Conservation (phyloP, 179 eudicot species). For the Spinacia oleracea region DNA sequence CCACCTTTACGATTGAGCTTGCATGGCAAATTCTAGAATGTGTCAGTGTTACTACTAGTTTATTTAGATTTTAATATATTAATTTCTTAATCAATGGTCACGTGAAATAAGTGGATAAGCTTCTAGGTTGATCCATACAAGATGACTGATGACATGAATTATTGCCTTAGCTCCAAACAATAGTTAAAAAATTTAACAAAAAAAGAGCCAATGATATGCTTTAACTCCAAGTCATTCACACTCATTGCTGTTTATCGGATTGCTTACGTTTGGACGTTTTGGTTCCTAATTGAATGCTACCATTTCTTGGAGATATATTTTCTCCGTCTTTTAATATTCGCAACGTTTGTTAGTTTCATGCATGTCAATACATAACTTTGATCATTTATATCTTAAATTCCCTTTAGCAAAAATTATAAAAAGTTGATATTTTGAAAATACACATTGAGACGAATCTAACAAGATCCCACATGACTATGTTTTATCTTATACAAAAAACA, state of each 20-base stretch:
- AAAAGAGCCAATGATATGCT: conserved; percentile 12
- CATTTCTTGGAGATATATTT: neutral
- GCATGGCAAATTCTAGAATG: neutral
- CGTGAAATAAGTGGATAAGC: conserved; percentile 12
- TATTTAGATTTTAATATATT: neutral
- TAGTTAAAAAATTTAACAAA: neutral
- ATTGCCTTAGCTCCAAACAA: neutral
- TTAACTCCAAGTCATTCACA: conserved; percentile 1
- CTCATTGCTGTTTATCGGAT: neutral
- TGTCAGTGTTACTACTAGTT: too few relatives aligned
- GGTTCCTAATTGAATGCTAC: neutral
- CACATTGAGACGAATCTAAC: too few relatives aligned
- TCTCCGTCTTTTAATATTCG: too few relatives aligned
- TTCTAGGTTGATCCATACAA: conserved; percentile 1
- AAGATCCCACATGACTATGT: too few relatives aligned
- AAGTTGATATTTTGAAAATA: too few relatives aligned
- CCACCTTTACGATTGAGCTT: neutral
- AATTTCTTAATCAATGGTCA: neutral
- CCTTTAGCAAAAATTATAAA: too few relatives aligned
- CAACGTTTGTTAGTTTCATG: too few relatives aligned
- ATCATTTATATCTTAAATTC: too few relatives aligned
- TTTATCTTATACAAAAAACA: too few relatives aligned
- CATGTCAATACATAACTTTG: too few relatives aligned
- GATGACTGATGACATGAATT: too few relatives aligned
- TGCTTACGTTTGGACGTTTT: conserved; percentile 7